These are phyloP conservation scores for Adiantum capillusveneris DNA, from an alignment of 75 land plant genomes.

Conservation along the genomic window DNA sequence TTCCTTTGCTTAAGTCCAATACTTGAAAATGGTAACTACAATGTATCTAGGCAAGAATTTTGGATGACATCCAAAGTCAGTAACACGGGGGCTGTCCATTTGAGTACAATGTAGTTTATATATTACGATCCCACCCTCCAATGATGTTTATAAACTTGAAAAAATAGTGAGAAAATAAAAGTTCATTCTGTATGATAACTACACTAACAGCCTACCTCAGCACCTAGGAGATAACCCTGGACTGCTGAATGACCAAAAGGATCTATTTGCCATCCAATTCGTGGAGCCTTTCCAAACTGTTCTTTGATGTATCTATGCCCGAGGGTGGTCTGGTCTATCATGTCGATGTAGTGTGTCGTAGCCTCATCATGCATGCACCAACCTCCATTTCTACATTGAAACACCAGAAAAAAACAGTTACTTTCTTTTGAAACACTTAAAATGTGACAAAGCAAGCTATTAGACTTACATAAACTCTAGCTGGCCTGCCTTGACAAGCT, in stretches of 20 bases:
- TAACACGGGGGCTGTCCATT: neutral
- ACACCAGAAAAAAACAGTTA: neutral
- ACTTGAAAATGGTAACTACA: no score
- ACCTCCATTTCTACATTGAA: slow-evolving; percentile 72
- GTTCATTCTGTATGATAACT: neutral
- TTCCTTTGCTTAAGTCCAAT: no score
- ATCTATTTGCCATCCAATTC: slow-evolving; percentile 95
- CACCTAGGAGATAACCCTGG: slow-evolving; percentile 66
- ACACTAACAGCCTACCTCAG: slow-evolving; percentile 47
- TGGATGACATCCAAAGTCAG: no score
- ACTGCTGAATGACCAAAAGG: slow-evolving; percentile 95
- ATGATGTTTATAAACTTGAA: neutral
- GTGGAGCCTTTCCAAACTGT: slow-evolving; percentile 55
- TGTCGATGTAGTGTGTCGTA: slow-evolving; percentile 78
- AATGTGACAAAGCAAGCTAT: neutral
- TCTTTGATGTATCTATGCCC: slow-evolving; percentile 72
- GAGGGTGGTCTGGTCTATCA: slow-evolving; percentile 94
- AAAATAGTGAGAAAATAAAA: neutral
- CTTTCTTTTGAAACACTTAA: neutral
- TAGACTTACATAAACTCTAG: slow-evolving; percentile 53
- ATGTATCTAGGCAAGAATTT: no score
- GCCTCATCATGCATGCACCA: slow-evolving; percentile 99
- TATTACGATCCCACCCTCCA: neutral
- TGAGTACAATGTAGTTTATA: neutral
- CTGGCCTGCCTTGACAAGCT: slow-evolving; percentile 49